phyloP scores from a whole-genome alignment of 2,329 filamentous ascomycete genomes.

The Fusarium abutilonis region DNA sequence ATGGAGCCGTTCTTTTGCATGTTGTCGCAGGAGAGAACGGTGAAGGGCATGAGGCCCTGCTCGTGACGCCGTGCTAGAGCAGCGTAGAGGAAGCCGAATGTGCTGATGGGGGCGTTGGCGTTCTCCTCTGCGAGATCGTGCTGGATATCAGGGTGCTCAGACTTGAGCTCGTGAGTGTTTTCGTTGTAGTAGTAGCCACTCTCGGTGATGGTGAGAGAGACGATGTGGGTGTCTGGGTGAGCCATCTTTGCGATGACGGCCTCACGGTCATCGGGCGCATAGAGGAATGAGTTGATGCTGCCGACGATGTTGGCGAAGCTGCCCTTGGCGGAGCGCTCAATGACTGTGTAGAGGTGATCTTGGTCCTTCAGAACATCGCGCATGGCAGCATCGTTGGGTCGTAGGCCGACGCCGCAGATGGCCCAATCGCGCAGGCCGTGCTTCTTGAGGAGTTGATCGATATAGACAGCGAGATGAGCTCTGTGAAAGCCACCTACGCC shows the following conservation, averaged over 20 bases:
- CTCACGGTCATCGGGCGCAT: constrained; percentile 61
- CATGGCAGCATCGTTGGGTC: constrained; percentile 61
- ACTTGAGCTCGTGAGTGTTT: constrained; percentile 63
- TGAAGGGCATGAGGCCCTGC: constrained; percentile 61
- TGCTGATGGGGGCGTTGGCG: constrained; percentile 56
- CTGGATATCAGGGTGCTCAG: constrained; percentile 60
- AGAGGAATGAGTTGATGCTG: constrained; percentile 63
- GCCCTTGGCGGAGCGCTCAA: constrained; percentile 63
- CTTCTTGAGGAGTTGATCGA: constrained; percentile 59
- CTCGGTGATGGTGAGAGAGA: constrained; percentile 66
- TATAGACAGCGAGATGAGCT: constrained; percentile 63
- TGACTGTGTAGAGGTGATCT: constrained; percentile 63
- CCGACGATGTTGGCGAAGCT: constrained; percentile 60
- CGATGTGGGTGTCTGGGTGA: constrained; percentile 63
- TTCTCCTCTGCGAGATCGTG: constrained; percentile 59
- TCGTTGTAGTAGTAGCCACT: constrained; percentile 68
- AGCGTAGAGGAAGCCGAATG: constrained; percentile 63
- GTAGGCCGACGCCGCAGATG: constrained; percentile 63
- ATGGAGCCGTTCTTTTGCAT: constrained; percentile 67
- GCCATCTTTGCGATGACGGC: constrained; percentile 66
- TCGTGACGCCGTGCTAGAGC: constrained; percentile 58
- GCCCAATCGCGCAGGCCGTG: constrained; percentile 58
- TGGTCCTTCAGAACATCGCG: constrained; percentile 60
- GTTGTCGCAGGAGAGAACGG: constrained; percentile 65
- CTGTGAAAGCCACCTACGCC: constrained; percentile 66